These are phyloP conservation scores for Paramyrothecium roridum DNA, from an alignment of 2,329 filamentous ascomycete genomes.

Conservation along the genomic window DNA sequence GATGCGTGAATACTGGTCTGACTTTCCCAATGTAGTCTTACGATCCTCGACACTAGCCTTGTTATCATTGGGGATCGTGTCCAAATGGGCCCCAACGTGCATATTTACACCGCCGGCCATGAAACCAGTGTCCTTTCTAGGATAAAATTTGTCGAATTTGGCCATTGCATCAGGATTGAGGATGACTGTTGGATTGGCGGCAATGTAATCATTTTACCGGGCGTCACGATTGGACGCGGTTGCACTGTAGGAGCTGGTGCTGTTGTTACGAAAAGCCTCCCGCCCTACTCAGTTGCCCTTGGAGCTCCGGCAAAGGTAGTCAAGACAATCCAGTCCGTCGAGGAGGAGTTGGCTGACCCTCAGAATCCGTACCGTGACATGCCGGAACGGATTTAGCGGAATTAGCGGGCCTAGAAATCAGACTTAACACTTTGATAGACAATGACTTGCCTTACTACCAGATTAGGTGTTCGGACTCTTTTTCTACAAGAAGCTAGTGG, in stretches of 20 bases:
- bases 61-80: conserved; percentile 69
- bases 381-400: no score
- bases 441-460: no score
- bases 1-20: no score
- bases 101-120: conserved; percentile 68
- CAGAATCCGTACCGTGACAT: conserved; percentile 20
- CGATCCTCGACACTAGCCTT: conserved; percentile 70
- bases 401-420: no score
- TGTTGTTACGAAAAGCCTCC: conserved; percentile 47
- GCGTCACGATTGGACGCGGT: conserved; percentile 50
- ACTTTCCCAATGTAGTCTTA: no score
- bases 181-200: conserved; percentile 56
- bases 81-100: conserved; percentile 69
- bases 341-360: conserved; percentile 21
- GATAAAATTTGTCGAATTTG: conserved; percentile 44
- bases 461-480: no score
- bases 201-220: conserved; percentile 45
- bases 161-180: conserved; percentile 41
- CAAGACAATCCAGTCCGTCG: conserved; percentile 39
- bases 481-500: no score
- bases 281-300: conserved; percentile 44
- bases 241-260: conserved; percentile 48
- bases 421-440: no score
- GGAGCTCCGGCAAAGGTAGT: conserved; percentile 47
- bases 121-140: conserved; percentile 58